Base-by-base conservation (phyloP, 2,329 filamentous ascomycete species). In the Colletotrichum higginsianum region DNA sequence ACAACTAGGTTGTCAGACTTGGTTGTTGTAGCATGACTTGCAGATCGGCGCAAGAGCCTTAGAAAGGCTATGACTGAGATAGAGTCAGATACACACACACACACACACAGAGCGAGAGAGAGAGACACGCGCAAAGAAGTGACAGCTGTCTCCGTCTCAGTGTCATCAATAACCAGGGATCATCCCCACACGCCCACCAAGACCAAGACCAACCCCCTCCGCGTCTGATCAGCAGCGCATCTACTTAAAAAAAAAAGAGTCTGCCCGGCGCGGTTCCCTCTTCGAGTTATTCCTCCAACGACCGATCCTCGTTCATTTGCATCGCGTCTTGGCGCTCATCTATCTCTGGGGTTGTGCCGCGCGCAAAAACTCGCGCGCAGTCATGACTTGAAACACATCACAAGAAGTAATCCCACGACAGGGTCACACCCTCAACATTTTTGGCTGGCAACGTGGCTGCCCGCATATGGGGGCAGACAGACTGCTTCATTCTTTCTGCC, bases 231-330 rank as follows among this genome's bases (percentile, higher is more conserved):
- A 67, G 53, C 52, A 46, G 21, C 44, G 30, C 30, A 9, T 62
- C 30, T 68, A 18, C 58, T 68, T 7, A 55, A 58, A 60, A 49
- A 63, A 58, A 60, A 42, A 40, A 64, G 50, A 53, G 61, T 13
- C 55, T 61, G 40, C 65, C 47, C 46, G 47, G 58, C 65, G 30
- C 42, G 21, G 23, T 18, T 63, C 15, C 62, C 15, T 18, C 5
- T 18, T 68, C 6, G 15, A 72, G 53, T 64, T 72, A 67, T 72
- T 72, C 69, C 69, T 72, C 69, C 65, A 72, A 72, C 60, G 13
- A 47, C 40, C n/a, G 46, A 15, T 30, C 21, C 18, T 26, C 23
- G 23, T 60, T 69, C 52, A 72, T 64, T 44, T 56, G n/a, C 18
- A 53, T 18, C 18, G 26, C 5, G 2, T 13, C 69, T 64, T 69